Evolutionary conservation across 805 yeast species (phyloP), one percentile per base, ranked within the genome.

Genomic region (Candida ficus): DNA sequence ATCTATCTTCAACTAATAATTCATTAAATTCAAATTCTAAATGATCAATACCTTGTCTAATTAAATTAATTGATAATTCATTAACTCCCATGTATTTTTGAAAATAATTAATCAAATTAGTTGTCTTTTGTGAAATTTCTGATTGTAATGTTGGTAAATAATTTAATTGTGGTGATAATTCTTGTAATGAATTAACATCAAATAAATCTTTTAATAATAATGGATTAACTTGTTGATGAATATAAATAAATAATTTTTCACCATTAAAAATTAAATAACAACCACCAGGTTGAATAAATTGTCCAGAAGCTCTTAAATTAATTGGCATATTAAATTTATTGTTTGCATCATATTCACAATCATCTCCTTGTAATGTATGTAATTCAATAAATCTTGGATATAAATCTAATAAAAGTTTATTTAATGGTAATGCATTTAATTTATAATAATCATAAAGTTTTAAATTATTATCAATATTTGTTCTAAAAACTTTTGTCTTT

Each of bases 381-480:
- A 91, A 60, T 29, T 84, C 85, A 25, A 84, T 69, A 41, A 91
- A 66, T 10, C 83, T 78, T 2, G 99, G 98, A 54, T 90, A 93
- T 29, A 93, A 67, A 46, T 77, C 79, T 44, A 73, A 74, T 18
- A 79, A 64, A 17, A 90, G 64, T 37, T 70, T 70, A 18, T 75
- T 78, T 13, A 82, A 57, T 4, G 83, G 73, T 58, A 75, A 66
- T 7, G 71, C 63, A 49, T 73, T 66, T 56, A 87, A 64, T 34
- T 67, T 62, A 44, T 67, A 70, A 37, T 73, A 65, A 34, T 66
- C 71, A 43, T 70, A 71, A 10, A 86, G 69, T 42, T 95, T 73
- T 2, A 74, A 56, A 58, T 93, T 96, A 22, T 83, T 76, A 10
- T 71, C 64, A 11, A 51, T 48, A 34, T 60, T 56, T 16, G 64